A percentile compares a stretch with the other conserved stretches of the same genome.
phyloP scores from a whole-genome alignment of 164 flowering plant species.

The Dillenia turbinata region DNA sequence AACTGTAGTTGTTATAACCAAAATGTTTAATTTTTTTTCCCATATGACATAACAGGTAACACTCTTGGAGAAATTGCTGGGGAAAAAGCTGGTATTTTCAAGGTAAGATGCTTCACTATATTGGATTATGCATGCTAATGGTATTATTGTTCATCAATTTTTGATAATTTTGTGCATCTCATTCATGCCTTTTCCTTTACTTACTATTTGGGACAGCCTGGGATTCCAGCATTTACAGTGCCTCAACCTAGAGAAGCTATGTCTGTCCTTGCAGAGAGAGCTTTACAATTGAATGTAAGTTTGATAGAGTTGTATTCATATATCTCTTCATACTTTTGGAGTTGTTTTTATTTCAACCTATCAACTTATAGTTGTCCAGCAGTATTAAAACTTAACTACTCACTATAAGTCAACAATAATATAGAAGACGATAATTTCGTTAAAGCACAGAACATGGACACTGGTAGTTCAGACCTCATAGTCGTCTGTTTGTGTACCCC shows the following conservation, averaged over 20 bases:
- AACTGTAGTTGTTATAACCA: too few species aligned
- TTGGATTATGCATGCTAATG: neutral
- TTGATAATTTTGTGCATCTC: neutral
- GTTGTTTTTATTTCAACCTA: neutral
- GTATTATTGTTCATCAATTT: neutral
- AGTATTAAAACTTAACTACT: too few species aligned
- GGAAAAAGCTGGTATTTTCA: conserved; percentile 96
- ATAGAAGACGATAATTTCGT: too few species aligned
- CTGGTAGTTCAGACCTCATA: too few species aligned
- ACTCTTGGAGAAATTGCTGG: conserved; percentile 95
- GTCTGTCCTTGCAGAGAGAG: conserved; percentile 73
- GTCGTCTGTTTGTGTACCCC: too few species aligned
- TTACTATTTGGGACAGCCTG: conserved; percentile 36
- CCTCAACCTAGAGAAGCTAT: conserved; percentile 97
- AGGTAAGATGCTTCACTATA: conserved; percentile 37
- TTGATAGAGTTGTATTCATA: neutral
- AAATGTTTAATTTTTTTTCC: too few species aligned
- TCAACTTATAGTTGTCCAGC: too few species aligned
- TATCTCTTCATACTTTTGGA: neutral
- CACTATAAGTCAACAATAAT: too few species aligned
- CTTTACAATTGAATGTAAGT: conserved; percentile 71
- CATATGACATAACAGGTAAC: conserved; percentile 45
- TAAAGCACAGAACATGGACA: too few species aligned
- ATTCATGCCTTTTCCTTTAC: neutral
- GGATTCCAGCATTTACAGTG: conserved; percentile 92